These are phyloP conservation scores for Eucalyptus curtisii DNA, from an alignment of 345 rosid species.

Conservation along the genomic window DNA sequence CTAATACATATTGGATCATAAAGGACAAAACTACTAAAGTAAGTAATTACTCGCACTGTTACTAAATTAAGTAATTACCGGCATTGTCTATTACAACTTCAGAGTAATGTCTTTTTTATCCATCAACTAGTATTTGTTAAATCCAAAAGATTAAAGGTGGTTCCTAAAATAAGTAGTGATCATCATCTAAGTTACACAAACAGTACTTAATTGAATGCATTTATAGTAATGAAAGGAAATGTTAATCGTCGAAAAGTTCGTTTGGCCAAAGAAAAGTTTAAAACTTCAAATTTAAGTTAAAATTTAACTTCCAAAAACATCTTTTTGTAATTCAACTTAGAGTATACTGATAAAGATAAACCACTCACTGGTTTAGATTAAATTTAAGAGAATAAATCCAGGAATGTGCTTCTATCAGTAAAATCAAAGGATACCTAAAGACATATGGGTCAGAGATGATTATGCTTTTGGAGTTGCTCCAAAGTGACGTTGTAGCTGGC, in stretches of 20 bases:
- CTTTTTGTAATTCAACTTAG: neutral
- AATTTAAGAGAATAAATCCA: neutral
- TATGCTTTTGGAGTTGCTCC: neutral
- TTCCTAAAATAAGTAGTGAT: neutral
- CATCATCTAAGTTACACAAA: neutral
- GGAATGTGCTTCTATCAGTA: neutral
- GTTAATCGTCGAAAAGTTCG: neutral
- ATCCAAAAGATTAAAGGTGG: neutral
- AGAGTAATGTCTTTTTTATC: neutral
- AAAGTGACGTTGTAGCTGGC: neutral
- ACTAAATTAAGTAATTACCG: neutral
- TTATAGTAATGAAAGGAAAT: neutral
- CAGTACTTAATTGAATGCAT: neutral
- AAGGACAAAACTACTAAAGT: neutral
- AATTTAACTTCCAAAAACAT: neutral
- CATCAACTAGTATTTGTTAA: neutral
- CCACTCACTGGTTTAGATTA: neutral
- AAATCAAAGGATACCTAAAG: neutral
- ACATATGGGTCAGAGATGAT: neutral
- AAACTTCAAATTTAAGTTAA: neutral
- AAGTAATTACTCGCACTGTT: neutral
- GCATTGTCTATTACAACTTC: neutral
- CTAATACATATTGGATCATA: neutral
- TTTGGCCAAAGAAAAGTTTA: neutral
- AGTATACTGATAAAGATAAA: neutral